Percentiles rank a stretch among this genome's conserved stretches.
phyloP scores from a whole-genome alignment of 1,139 yeast species.

The Blastobotrys aristatus region DNA sequence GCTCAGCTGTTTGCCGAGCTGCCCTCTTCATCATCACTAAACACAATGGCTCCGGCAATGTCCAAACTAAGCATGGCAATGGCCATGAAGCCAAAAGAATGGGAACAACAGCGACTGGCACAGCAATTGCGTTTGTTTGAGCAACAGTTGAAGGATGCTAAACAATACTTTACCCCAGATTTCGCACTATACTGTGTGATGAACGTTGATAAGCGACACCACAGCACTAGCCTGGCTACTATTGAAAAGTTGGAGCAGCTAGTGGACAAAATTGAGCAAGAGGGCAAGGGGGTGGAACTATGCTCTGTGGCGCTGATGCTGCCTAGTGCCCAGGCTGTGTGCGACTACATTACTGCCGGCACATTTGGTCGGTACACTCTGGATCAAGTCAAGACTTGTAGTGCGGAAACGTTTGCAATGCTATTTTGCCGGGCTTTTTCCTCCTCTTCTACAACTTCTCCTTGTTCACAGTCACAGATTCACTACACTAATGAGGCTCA shows the following conservation, averaged over 20 bases:
- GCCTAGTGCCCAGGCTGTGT: background rate
- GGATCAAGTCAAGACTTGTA: background rate
- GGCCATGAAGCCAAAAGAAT: background rate
- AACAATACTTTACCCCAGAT: background rate
- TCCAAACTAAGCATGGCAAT: background rate
- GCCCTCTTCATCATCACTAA: too few species aligned
- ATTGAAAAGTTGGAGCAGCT: conserved; percentile 7
- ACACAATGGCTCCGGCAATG: background rate
- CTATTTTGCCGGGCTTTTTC: background rate
- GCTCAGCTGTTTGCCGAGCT: too few species aligned
- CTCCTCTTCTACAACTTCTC: too few species aligned
- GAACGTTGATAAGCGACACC: background rate
- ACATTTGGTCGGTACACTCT: background rate
- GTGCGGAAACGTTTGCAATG: background rate
- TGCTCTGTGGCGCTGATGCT: background rate
- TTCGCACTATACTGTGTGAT: conserved; percentile 8
- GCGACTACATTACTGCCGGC: background rate
- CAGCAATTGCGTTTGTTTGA: background rate
- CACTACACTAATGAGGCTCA: too few species aligned
- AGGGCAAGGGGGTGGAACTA: too few species aligned
- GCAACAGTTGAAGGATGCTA: background rate
- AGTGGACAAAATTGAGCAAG: background rate
- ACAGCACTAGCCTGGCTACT: background rate
- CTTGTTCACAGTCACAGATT: too few species aligned
- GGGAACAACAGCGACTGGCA: background rate